These are phyloP conservation scores for Eudorina sp. DNA, from an alignment of 139 green algal species.

Conservation along the genomic window DNA sequence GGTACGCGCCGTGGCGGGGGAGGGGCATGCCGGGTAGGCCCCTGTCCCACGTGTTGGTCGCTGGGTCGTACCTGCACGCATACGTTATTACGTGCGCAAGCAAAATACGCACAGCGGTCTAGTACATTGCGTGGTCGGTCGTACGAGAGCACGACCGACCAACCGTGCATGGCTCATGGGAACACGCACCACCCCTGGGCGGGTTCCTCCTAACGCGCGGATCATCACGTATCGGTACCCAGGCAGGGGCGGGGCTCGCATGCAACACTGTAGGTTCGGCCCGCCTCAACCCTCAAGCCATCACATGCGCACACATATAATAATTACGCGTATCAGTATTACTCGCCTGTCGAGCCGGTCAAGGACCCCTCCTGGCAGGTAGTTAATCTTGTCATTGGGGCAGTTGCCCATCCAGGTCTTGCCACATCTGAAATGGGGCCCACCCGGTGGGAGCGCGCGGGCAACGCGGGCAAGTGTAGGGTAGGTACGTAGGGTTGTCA, in stretches of 20 bases:
- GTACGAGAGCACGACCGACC: too few species aligned
- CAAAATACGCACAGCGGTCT: too few species aligned
- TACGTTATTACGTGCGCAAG: neutral
- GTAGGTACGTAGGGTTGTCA: too few species aligned
- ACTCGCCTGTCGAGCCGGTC: neutral
- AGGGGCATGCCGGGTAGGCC: neutral
- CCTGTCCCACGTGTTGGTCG: neutral
- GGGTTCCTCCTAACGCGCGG: too few species aligned
- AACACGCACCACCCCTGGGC: too few species aligned
- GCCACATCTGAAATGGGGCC: neutral
- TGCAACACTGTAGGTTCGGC: too few species aligned
- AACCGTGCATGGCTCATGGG: too few species aligned
- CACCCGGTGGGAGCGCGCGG: too few species aligned
- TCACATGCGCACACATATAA: neutral
- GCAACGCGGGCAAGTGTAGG: too few species aligned
- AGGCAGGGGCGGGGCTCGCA: neutral
- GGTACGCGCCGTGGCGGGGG: neutral
- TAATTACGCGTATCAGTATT: neutral
- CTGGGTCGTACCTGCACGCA: conserved; percentile 1
- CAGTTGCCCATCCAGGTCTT: neutral
- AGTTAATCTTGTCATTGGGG: neutral
- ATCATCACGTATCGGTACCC: too few species aligned
- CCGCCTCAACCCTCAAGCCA: neutral
- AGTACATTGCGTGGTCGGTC: too few species aligned
- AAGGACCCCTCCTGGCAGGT: neutral